Conservation (phyloP, 1,139 yeast genomes). For the Taphrina communis region DNA sequence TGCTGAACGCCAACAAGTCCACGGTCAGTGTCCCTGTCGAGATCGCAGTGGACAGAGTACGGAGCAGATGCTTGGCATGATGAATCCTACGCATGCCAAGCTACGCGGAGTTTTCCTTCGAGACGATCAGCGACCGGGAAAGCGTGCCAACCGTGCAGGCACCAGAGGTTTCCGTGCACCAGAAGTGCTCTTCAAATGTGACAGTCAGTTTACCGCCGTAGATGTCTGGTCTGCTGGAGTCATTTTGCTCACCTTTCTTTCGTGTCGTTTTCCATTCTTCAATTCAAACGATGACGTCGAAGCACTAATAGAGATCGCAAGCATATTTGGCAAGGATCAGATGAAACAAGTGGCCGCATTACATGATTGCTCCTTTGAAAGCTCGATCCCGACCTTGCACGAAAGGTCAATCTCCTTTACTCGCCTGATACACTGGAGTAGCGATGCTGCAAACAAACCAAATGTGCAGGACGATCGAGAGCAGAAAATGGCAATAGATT, state of each 20-base stretch:
- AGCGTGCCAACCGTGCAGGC: slow-evolving; percentile 97
- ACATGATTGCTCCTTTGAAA: slow-evolving; percentile 88
- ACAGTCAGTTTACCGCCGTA: slow-evolving; percentile 75
- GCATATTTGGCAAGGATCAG: slow-evolving; percentile 78
- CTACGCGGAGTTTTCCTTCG: slow-evolving; percentile 73
- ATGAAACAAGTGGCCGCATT: slow-evolving; percentile 77
- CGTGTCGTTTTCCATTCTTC: slow-evolving; percentile 82
- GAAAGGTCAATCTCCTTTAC: slow-evolving; percentile 52
- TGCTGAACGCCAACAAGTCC: slow-evolving; percentile 61
- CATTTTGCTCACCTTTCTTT: slow-evolving; percentile 71
- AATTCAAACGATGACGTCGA: slow-evolving; percentile 91
- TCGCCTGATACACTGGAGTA: slow-evolving; percentile 53
- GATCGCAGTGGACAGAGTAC: slow-evolving; percentile 30
- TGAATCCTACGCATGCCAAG: slow-evolving; percentile 31
- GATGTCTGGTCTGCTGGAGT: slow-evolving; percentile 96
- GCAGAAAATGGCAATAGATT: slow-evolving; percentile 57
- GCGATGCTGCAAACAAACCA: slow-evolving; percentile 46
- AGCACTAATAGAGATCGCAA: slow-evolving; percentile 81
- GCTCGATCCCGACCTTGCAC: slow-evolving; percentile 59
- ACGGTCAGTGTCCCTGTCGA: slow-evolving; percentile 45
- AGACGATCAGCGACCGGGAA: slow-evolving; percentile 78
- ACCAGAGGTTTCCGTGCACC: slow-evolving; percentile 97
- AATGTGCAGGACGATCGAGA: slow-evolving; percentile 43
- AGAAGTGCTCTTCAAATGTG: slow-evolving; percentile 86
- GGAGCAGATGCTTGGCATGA: slow-evolving; percentile 32